A percentile compares a stretch with the other conserved stretches of the same genome.
These are phyloP conservation scores for Pichia membranifaciens DNA, from an alignment of 805 yeast species.

Conservation along the genomic window DNA sequence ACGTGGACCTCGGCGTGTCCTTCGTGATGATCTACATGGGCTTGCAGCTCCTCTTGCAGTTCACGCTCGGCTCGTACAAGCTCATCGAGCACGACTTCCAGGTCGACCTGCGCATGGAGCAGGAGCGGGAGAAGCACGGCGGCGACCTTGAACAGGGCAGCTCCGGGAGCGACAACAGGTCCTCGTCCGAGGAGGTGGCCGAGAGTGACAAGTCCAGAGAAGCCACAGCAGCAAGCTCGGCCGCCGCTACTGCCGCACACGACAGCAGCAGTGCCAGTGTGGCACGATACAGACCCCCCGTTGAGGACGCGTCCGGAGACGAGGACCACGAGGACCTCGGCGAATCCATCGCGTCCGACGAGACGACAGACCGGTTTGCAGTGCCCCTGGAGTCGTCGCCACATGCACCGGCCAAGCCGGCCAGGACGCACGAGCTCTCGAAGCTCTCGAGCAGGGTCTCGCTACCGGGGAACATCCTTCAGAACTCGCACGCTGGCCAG, in stretches of 20 bases:
- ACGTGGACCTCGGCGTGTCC: slow-evolving; percentile 72
- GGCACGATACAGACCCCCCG: too few relatives aligned
- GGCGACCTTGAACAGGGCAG: background rate
- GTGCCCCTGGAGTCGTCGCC: too few relatives aligned
- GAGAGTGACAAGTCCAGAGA: too few relatives aligned
- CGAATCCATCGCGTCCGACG: too few relatives aligned
- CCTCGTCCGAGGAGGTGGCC: background rate
- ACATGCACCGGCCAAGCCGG: background rate
- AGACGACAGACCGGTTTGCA: too few relatives aligned
- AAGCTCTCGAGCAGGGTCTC: slow-evolving; percentile 1
- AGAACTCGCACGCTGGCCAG: slow-evolving; percentile 13
- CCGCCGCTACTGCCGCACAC: too few relatives aligned
- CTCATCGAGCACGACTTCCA: slow-evolving; percentile 67
- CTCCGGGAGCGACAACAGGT: background rate
- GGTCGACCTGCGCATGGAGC: slow-evolving; percentile 12
- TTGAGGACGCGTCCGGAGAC: too few relatives aligned
- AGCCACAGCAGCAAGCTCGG: too few relatives aligned
- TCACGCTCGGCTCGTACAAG: slow-evolving; percentile 71
- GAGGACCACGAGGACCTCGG: too few relatives aligned
- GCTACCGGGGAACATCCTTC: slow-evolving; percentile 19
- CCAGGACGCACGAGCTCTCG: background rate
- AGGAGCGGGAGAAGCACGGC: background rate
- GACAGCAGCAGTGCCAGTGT: too few relatives aligned
- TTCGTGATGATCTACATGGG: slow-evolving; percentile 77
- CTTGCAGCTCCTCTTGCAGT: slow-evolving; percentile 58